Percentiles rank a stretch among this genome's conserved stretches.
phyloP scores from a whole-genome alignment of 169 alveolate genomes.

The Cryptosporidium muris region DNA sequence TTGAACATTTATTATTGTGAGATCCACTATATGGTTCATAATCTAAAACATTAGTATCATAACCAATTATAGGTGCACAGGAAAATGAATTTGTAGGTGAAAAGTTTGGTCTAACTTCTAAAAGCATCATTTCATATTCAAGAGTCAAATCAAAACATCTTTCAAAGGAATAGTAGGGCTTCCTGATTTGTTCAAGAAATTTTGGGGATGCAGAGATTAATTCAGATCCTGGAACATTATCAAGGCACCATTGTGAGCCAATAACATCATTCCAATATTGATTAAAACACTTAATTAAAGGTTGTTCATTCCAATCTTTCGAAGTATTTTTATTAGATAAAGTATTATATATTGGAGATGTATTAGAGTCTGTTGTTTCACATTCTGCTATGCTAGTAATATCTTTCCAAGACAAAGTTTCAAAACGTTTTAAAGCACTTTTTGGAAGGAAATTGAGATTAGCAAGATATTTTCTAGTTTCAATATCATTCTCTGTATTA shows the following conservation, averaged over 20 bases:
- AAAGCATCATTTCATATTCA: constrained; percentile 71
- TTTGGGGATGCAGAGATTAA: neutral
- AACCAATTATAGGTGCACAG: constrained; percentile 24
- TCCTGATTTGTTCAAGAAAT: neutral
- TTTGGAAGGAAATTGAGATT: constrained; percentile 45
- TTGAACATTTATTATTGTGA: neutral
- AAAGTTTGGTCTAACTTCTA: constrained; percentile 63
- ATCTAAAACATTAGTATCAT: constrained; percentile 34
- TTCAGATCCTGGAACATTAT: constrained; percentile 60
- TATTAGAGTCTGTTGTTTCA: too few relatives aligned
- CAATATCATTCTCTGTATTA: constrained; percentile 37
- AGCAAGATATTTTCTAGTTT: constrained; percentile 10
- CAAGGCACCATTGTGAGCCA: constrained; percentile 63
- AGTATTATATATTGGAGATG: too few relatives aligned
- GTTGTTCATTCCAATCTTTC: constrained; percentile 58
- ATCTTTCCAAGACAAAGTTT: constrained; percentile 30
- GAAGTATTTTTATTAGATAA: neutral
- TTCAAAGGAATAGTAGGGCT: constrained; percentile 58
- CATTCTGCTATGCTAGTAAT: constrained; percentile 25
- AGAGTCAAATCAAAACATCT: constrained; percentile 53
- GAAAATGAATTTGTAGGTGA: constrained; percentile 23
- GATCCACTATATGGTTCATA: constrained; percentile 22
- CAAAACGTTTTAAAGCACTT: constrained; percentile 55
- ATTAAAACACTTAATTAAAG: constrained; percentile 48
- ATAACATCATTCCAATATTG: constrained; percentile 54